Evolutionary conservation across 129 eudicot species (phyloP).

Genomic region (Centaurea solstitialis): DNA sequence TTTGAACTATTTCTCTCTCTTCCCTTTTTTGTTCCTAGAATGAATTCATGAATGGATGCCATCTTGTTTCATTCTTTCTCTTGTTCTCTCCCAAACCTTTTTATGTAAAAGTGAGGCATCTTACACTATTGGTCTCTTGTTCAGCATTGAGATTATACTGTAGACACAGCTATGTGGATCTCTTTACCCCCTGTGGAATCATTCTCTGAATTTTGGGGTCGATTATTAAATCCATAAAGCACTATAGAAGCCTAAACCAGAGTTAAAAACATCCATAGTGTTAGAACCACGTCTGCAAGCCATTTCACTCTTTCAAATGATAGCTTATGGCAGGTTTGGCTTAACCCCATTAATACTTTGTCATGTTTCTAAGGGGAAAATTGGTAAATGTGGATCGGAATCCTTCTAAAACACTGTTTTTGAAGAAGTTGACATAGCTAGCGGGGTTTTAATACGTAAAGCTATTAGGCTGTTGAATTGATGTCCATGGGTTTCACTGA

Average conservation of each 20-base stretch:
- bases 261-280: background rate
- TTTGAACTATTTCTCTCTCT: background rate
- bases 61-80: background rate
- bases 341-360: background rate
- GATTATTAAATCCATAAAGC: background rate
- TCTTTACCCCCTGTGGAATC: too few relatives aligned
- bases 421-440: background rate
- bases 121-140: background rate
- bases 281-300: too few relatives aligned
- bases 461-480: background rate
- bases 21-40: background rate
- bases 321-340: background rate
- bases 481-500: background rate
- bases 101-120: background rate
- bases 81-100: background rate
- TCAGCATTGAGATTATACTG: background rate
- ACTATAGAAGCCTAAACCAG: background rate
- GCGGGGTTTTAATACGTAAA: background rate
- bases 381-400: background rate
- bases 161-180: too few relatives aligned
- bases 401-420: background rate
- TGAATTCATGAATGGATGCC: background rate
- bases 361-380: background rate
- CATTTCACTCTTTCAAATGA: too few relatives aligned
- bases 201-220: too few relatives aligned